Percentiles rank a stretch among this genome's conserved stretches.
These are phyloP conservation scores for Lyophyllum shimeji DNA, from an alignment of 768 basidiomycete species.

Conservation along the genomic window DNA sequence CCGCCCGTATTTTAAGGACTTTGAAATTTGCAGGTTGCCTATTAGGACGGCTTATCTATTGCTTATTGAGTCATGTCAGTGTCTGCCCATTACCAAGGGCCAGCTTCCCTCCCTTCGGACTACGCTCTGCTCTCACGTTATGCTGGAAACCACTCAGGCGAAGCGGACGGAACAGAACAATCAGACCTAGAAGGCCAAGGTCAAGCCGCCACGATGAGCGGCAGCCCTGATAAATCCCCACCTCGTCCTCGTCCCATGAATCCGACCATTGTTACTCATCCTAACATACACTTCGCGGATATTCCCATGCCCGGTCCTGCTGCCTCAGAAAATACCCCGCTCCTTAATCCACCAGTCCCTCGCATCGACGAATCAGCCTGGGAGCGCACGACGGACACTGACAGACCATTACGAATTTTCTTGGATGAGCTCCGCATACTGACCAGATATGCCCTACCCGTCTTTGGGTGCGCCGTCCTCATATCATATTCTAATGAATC, in stretches of 20 bases:
- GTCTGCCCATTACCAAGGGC: conserved; percentile 54
- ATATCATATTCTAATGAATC: not conserved
- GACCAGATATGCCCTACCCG: conserved; percentile 63
- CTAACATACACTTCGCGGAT: conserved; percentile 7
- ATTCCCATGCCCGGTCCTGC: conserved; percentile 14
- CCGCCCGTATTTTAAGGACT: conserved; percentile 8
- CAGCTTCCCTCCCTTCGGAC: conserved; percentile 64
- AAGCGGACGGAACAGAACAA: conserved; percentile 12
- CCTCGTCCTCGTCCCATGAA: conserved; percentile 12
- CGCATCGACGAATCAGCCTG: conserved; percentile 51
- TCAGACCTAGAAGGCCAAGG: conserved; percentile 11
- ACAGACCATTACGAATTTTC: conserved; percentile 33
- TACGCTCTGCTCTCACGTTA: conserved; percentile 61
- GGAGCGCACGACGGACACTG: conserved; percentile 27
- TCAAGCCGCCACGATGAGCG: not conserved
- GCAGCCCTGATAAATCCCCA: not conserved
- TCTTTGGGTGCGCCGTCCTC: conserved; percentile 55
- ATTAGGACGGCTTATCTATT: not conserved
- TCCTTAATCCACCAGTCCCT: conserved; percentile 54
- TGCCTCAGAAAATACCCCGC: conserved; percentile 54
- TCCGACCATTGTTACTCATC: conserved; percentile 5
- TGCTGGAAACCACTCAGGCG: conserved; percentile 29
- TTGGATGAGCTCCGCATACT: conserved; percentile 63
- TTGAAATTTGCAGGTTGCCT: not conserved
- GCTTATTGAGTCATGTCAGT: conserved; percentile 8